Conservation (phyloP, 441 rosid genomes). For the Erodium texanum region DNA sequence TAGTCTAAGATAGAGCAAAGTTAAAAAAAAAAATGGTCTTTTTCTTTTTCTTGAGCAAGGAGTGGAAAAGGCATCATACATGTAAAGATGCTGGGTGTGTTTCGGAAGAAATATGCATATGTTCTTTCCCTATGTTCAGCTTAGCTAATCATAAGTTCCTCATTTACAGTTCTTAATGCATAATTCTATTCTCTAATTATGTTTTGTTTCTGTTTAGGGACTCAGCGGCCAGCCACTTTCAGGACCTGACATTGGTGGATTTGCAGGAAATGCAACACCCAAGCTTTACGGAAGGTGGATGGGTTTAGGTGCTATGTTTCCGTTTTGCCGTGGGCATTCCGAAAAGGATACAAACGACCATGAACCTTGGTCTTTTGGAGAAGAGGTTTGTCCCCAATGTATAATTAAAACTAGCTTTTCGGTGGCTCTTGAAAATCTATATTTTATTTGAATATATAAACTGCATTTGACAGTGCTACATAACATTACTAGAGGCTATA, state of each 20-base stretch:
- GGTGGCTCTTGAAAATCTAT: background rate
- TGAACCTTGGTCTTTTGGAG: conserved; percentile 98
- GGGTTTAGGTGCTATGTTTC: conserved; percentile 94
- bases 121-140: background rate
- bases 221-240: conserved; percentile 94
- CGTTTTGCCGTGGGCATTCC: conserved; percentile 93
- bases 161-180: background rate
- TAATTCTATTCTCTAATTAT: conserved; percentile 15
- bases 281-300: conserved; percentile 92
- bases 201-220: conserved; percentile 45
- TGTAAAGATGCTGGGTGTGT: background rate
- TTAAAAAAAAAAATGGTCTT: background rate
- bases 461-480: background rate
- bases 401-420: background rate
- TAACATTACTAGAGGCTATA: background rate
- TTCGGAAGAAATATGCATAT: background rate
- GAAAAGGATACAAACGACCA: conserved; percentile 64
- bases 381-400: conserved; percentile 57
- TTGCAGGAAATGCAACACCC: conserved; percentile 84
- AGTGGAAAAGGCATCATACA: background rate
- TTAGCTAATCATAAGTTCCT: background rate
- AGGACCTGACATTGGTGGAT: conserved; percentile 99
- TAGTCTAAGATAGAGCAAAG: background rate
- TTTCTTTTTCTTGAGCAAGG: background rate
- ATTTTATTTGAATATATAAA: background rate